These are phyloP conservation scores for Trichoderma atroviride DNA, from an alignment of 2,329 filamentous ascomycete species.

Conservation along the genomic window DNA sequence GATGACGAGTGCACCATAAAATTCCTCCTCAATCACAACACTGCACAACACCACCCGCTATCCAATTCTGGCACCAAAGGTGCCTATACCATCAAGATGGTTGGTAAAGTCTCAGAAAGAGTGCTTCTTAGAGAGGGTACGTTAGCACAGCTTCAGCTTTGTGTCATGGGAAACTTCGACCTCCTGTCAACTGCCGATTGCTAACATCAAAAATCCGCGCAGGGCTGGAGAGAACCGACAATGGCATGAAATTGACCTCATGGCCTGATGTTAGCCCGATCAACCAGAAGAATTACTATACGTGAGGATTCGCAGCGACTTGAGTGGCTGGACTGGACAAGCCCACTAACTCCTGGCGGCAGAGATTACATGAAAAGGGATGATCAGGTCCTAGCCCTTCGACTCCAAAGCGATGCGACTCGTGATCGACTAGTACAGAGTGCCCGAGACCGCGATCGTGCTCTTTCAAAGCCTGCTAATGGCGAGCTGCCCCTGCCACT, in stretches of 20 bases:
- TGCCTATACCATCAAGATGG: slow-evolving; percentile 49
- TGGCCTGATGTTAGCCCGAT: slow-evolving; percentile 94
- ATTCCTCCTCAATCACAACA: neutral
- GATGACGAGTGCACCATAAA: slow-evolving; percentile 20
- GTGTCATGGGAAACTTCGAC: neutral
- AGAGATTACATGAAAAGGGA: slow-evolving; percentile 98
- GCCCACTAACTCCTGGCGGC: slow-evolving; percentile 30
- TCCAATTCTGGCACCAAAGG: slow-evolving; percentile 33
- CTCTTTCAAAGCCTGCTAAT: slow-evolving; percentile 73
- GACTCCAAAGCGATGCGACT: slow-evolving; percentile 84
- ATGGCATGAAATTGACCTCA: slow-evolving; percentile 92
- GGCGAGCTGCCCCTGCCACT: slow-evolving; percentile 65
- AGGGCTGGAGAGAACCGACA: slow-evolving; percentile 96
- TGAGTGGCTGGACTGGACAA: neutral
- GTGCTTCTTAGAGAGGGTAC: slow-evolving; percentile 65
- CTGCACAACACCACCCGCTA: neutral
- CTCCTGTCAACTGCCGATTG: neutral
- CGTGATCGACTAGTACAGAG: slow-evolving; percentile 81
- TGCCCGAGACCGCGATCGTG: slow-evolving; percentile 85
- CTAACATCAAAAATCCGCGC: slow-evolving; percentile 24
- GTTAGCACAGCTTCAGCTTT: slow-evolving; percentile 31
- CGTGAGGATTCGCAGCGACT: slow-evolving; percentile 53
- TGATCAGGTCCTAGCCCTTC: slow-evolving; percentile 88
- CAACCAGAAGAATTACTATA: slow-evolving; percentile 99
- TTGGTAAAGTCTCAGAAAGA: slow-evolving; percentile 67